A percentile compares a stretch with the other conserved stretches of the same genome.
These are phyloP conservation scores for Fusarium humuli DNA, from an alignment of 2,329 filamentous ascomycete species.

Conservation along the genomic window DNA sequence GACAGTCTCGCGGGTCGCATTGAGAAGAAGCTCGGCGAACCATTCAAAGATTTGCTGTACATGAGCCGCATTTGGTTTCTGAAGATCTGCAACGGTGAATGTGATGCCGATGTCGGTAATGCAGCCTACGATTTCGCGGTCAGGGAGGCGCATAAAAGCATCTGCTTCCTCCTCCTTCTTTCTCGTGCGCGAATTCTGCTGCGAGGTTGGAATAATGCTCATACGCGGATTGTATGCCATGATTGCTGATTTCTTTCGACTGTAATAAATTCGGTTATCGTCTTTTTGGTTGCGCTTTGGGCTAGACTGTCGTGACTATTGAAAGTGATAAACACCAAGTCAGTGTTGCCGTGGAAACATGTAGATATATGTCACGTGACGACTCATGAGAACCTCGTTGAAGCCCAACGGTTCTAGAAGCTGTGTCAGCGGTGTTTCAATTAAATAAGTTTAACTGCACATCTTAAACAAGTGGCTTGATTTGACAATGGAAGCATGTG, in stretches of 20 bases:
- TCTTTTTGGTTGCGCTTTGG: conserved; percentile 12
- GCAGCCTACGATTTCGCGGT: conserved; percentile 91
- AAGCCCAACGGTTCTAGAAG: not conserved
- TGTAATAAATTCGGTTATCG: not conserved
- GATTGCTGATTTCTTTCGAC: conserved; percentile 30
- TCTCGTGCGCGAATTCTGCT: conserved; percentile 63
- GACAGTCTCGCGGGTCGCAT: conserved; percentile 90
- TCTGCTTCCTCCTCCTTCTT: conserved; percentile 71
- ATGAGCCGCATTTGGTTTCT: conserved; percentile 93
- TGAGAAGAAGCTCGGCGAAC: conserved; percentile 94
- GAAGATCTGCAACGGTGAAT: conserved; percentile 86
- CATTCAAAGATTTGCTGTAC: conserved; percentile 99
- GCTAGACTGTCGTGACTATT: conserved; percentile 21
- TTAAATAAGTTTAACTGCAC: not conserved
- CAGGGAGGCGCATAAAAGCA: conserved; percentile 70
- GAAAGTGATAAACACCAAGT: conserved; percentile 39
- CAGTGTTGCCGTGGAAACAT: conserved; percentile 46
- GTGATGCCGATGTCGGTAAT: conserved; percentile 96
- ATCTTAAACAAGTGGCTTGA: conserved; percentile 31
- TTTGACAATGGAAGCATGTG: not conserved
- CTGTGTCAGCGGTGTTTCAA: conserved; percentile 19
- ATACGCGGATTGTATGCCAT: conserved; percentile 72
- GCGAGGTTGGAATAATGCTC: conserved; percentile 68
- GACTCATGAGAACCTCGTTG: not conserved
- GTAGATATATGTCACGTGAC: conserved; percentile 32